These are phyloP conservation scores for Kwoniella botswanensis DNA, from an alignment of 768 basidiomycete species.

Conservation along the genomic window DNA sequence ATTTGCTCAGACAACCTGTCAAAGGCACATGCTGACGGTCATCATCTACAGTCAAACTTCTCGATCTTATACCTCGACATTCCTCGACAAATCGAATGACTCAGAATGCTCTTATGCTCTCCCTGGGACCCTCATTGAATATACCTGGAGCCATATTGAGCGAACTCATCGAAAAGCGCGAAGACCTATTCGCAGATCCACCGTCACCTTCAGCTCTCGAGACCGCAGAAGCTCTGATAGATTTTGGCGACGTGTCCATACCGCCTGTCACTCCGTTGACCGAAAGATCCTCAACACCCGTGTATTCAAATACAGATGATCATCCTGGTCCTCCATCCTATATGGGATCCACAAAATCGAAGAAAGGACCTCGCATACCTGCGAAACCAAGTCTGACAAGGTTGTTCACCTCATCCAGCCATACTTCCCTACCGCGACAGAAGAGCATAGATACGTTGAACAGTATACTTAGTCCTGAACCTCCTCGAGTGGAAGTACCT, in stretches of 20 bases:
- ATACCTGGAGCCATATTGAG: slow-evolving; percentile 50
- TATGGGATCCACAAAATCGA: slow-evolving; percentile 16
- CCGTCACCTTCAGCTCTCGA: slow-evolving; percentile 29
- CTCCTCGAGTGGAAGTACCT: slow-evolving; percentile 44
- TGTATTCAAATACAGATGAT: background rate
- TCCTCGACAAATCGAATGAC: slow-evolving; percentile 87
- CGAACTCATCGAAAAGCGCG: slow-evolving; percentile 43
- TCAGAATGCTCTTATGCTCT: slow-evolving; percentile 80
- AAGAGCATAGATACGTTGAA: slow-evolving; percentile 19
- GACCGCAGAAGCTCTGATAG: slow-evolving; percentile 35
- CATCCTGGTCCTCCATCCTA: background rate
- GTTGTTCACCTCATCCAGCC: slow-evolving; percentile 29
- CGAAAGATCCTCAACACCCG: slow-evolving; percentile 12
- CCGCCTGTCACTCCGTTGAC: slow-evolving; percentile 15
- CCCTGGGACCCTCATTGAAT: slow-evolving; percentile 72
- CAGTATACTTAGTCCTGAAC: slow-evolving; percentile 33
- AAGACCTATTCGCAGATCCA: slow-evolving; percentile 41
- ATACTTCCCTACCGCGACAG: slow-evolving; percentile 9
- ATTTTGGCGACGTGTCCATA: slow-evolving; percentile 43
- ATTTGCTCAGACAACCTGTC: background rate
- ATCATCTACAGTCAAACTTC: slow-evolving; percentile 60
- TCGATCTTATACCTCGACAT: slow-evolving; percentile 72
- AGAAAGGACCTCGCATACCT: slow-evolving; percentile 28
- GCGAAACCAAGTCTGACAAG: slow-evolving; percentile 42
- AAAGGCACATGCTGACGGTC: background rate